Base-by-base conservation (phyloP, 1,284 basidiomycete genomes). In the Melampsora larici-populina region DNA sequence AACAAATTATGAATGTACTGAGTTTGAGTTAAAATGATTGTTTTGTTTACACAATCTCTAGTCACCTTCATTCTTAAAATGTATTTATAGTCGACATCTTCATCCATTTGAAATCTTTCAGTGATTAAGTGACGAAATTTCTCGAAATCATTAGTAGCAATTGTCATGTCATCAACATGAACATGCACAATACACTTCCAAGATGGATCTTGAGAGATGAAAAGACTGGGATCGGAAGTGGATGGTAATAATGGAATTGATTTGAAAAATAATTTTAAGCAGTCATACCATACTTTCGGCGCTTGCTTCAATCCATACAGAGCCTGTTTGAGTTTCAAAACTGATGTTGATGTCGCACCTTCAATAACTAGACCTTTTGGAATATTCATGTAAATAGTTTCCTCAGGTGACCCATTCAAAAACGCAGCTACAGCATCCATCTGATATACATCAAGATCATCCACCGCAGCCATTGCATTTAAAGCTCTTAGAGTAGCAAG, bases 391-490 rank as follows among this genome's bases (percentile, higher is more conserved):
- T n/a, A n/a, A n/a, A n/a, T n/a, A n/a, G n/a, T n/a, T n/a, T n/a
- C n/a, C n/a, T 73, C 62, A 11, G 70, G 70, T 26, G 21, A 21
- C 1, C 70, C 70, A 26, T 72, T 62, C 4, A 73, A 29, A n/a
- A 65, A 73, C 1, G 70, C 70, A 9, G 51, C 48, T 1, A 29
- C 9, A 1, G 64, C 58, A 65, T 73, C 70, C 70, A 73, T 73
- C 24, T 73, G 70, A 21, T 64, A 26, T 24, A 73, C 46, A 9
- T 63, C 40, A 31, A 64, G 31, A 24, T 65, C 26, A 15, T 65
- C 21, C 7, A 48, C 29, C 3, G 36, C 40, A 8, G 60, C 21
- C 9, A 73, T 17, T 15, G 26, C 31, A 8, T 64, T 58, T 15
- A 73, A 9, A 17, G 60, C 5, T 6, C 62, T 18, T 1, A 73